A percentile compares a stretch with the other conserved stretches of the same genome.
Evolutionary conservation across 164 flowering plant species (phyloP).

Genomic region (Protea cynaroides): DNA sequence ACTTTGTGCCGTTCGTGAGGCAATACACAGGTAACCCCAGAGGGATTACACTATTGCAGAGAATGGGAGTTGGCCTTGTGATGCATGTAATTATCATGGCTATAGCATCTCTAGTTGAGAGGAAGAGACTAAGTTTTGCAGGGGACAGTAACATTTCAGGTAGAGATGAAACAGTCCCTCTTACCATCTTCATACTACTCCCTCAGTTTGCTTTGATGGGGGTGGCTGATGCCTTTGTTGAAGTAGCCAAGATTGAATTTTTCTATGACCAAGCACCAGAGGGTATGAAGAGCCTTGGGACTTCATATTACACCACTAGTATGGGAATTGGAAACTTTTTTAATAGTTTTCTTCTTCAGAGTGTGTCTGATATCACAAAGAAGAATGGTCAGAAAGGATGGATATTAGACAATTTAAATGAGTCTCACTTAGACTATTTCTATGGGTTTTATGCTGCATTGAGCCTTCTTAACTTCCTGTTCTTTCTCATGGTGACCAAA

Average conservation of each 20-base stretch:
- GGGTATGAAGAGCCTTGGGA: conserved; percentile 62
- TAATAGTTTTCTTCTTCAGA: conserved; percentile 39
- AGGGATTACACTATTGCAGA: conserved; percentile 60
- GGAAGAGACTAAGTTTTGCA: conserved; percentile 37
- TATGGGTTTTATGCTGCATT: conserved; percentile 39
- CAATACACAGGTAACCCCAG: conserved; percentile 51
- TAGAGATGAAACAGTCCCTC: conserved; percentile 28
- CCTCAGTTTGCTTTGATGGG: conserved; percentile 57
- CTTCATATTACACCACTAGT: conserved; percentile 47
- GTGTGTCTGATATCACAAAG: conserved; percentile 35
- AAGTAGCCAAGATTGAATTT: conserved; percentile 54
- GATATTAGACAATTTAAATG: conserved; percentile 52
- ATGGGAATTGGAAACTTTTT: conserved; percentile 51
- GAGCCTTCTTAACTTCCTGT: conserved; percentile 37
- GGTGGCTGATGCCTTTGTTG: conserved; percentile 47
- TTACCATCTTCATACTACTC: conserved; percentile 42
- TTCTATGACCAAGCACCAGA: conserved; percentile 70
- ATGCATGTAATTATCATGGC: conserved; percentile 45
- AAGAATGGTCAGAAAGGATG: conserved; percentile 36
- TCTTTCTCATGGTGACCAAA: conserved; percentile 39
- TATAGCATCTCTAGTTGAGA: conserved; percentile 38
- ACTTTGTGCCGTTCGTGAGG: conserved; percentile 32
- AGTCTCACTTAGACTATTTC: conserved; percentile 54
- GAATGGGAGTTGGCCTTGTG: conserved; percentile 55
- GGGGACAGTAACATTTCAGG: conserved; percentile 19